These are phyloP conservation scores for Sporothrix mexicana DNA, from an alignment of 2,329 filamentous ascomycete genomes.

Conservation along the genomic window DNA sequence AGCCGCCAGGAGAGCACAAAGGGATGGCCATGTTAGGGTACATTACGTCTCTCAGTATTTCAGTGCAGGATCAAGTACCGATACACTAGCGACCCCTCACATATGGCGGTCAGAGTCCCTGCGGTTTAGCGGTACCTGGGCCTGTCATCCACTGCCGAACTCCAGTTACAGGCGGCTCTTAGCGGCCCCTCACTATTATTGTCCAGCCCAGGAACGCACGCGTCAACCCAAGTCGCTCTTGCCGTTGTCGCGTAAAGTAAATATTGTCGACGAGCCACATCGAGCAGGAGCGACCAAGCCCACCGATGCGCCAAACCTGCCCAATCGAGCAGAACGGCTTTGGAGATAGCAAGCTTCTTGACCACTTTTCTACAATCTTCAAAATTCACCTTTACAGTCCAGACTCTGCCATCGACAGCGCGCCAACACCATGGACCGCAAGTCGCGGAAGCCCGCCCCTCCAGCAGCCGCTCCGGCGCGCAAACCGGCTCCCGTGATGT, in stretches of 20 bases:
- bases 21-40: background rate
- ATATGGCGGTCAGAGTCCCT: constrained; percentile 2
- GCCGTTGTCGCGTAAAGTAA: constrained; percentile 34
- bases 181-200: constrained; percentile 17
- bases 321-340: constrained; percentile 10
- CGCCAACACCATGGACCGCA: constrained; percentile 33
- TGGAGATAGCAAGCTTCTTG: background rate
- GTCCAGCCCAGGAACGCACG: constrained; percentile 23
- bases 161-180: background rate
- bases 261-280: background rate
- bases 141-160: background rate
- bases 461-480: constrained; percentile 37
- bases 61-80: too few species aligned
- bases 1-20: constrained; percentile 4
- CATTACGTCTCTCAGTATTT: too few species aligned
- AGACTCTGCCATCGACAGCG: background rate
- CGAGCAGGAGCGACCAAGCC: constrained; percentile 9
- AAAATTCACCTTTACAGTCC: background rate
- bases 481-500: constrained; percentile 62
- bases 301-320: constrained; percentile 24
- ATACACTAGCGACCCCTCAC: background rate
- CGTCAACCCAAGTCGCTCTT: constrained; percentile 27
- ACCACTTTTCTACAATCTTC: background rate
- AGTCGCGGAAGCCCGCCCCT: constrained; percentile 28
- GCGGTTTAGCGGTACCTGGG: constrained; percentile 1